A percentile compares a stretch with the other conserved stretches of the same genome.
Evolutionary conservation across 202 grass and related monocot genomes (phyloP).

Genomic region (Digitaria exilis): DNA sequence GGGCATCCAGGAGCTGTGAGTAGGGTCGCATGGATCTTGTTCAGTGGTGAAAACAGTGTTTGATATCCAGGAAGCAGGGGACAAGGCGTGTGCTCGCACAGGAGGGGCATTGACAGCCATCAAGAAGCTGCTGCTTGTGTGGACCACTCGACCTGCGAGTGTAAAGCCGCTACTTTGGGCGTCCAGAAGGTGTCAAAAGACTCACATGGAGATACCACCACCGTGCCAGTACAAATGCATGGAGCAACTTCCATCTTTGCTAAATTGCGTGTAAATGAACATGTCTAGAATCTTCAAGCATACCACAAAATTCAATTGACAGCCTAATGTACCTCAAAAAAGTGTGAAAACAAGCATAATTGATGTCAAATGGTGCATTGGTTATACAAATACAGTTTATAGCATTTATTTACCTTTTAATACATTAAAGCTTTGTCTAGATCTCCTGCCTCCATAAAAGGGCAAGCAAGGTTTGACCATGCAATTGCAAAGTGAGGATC

Average conservation of each 20-base stretch:
- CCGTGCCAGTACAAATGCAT: background rate
- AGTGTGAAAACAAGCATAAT: background rate
- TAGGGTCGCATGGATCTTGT: too few relatives aligned
- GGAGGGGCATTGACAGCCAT: too few relatives aligned
- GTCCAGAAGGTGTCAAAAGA: too few relatives aligned
- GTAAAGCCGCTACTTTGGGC: too few relatives aligned
- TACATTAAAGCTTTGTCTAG: conserved; percentile 81
- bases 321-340: background rate
- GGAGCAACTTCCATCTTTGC: background rate
- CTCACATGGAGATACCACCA: background rate
- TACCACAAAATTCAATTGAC: conserved; percentile 2
- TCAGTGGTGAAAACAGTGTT: too few relatives aligned
- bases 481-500: conserved; percentile 90
- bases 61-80: too few relatives aligned
- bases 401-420: conserved; percentile 84
- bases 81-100: too few relatives aligned
- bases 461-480: conserved; percentile 89
- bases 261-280: too few relatives aligned
- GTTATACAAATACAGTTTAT: background rate
- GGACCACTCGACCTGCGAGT: too few relatives aligned
- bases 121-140: too few relatives aligned
- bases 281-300: too few relatives aligned
- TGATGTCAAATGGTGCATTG: background rate
- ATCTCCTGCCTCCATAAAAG: conserved; percentile 88
- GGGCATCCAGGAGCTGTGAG: too few relatives aligned